Base-by-base conservation (phyloP, 805 yeast genomes). In the Schwanniomyces polymorphus region DNA sequence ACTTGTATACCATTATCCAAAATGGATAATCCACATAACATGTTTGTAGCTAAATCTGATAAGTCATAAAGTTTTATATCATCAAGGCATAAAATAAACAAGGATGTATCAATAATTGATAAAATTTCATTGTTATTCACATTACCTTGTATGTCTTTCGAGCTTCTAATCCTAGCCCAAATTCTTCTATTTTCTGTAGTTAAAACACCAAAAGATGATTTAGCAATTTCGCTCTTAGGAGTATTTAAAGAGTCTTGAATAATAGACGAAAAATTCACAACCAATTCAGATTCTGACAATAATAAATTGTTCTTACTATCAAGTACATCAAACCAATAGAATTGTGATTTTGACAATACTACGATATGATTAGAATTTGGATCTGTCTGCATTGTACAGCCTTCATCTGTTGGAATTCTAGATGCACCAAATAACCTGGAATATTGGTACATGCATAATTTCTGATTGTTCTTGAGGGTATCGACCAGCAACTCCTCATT, bases 321-420 rank as follows among this genome's bases (percentile, higher is more conserved):
- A 56, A 91, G 71, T 1, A 91, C 97, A 61, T 91, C 97, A 63
- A 91, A 91, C 97, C 97, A 91, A 68, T 91, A 91, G 65, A 90
- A 88, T 65, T 91, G 97, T 2, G 96, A 87, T 59, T 87, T 84
- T 51, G 89, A 84, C 63, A 89, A 70, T 12, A 91, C 91, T 8
- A 90, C 85, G 31, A 91, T 82, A 64, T 91, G 97, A 58, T 83
- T 86, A 1, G 94, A 83, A 8, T 82, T 73, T 7, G 76, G 62
- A 64, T 88, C 96, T 1, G 88, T 80, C 65, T 90, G 96, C 84
- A 91, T 82, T 46, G 87, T 81, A 65, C 97, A 91, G 3, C 96
- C 95, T 18, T 78, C 75, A 29, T 65, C 63, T 1, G 94, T 85
- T 41, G 97, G 97, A 51, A 91, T 86, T 61, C 97, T 76, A 2